Base-by-base conservation (phyloP, 2,329 filamentous ascomycete genomes). In the Penicillium sp. region DNA sequence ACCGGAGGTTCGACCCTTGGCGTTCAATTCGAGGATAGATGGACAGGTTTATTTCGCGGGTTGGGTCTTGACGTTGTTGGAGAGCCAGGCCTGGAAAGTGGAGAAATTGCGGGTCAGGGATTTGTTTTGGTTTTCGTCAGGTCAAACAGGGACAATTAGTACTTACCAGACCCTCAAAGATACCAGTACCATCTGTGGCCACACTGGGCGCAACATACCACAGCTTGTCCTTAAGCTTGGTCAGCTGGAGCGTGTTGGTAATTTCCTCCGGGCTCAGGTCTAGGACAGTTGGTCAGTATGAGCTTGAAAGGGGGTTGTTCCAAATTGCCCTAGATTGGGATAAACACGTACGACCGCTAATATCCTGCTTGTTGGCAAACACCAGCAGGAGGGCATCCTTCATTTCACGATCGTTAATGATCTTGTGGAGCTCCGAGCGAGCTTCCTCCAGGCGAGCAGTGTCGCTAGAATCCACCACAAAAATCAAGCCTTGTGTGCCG, bases 341-440 rank as follows among this genome's bases (percentile, higher is more conserved):
- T 4, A 24, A 50, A 54, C 35, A 77, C 82, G 56, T 78, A 90
- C 91, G 87, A 73, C 91, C 90, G 57, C 85, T 82, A 68, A 98
- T 82, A 86, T 99, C 95, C 80, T 98, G 95, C 86, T 99, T 99
- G 83, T 99, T 99, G 72, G 95, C 95, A 76, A 99, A 98, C 43
- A 99, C 93, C 59, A 98, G 81, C 68, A 99, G 81, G 68, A 98
- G 82, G 60, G 92, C 93, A 73, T 98, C 93, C 80, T 95, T 93
- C 87, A 98, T 93, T 83, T 99, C 95, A 64, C 93, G 88, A 76
- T 98, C 95, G 78, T 96, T 95, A 80, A 98, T 91, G 79, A 98
- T 98, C 73, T 93, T 90, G 81, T 97, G 92, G 65, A 99, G 83
- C 78, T 99, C 95, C 75, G 91, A 90, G 69, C 89, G 86, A 55